Conservation (phyloP, 306 rosid genomes). For the Hippophae tibetana region DNA sequence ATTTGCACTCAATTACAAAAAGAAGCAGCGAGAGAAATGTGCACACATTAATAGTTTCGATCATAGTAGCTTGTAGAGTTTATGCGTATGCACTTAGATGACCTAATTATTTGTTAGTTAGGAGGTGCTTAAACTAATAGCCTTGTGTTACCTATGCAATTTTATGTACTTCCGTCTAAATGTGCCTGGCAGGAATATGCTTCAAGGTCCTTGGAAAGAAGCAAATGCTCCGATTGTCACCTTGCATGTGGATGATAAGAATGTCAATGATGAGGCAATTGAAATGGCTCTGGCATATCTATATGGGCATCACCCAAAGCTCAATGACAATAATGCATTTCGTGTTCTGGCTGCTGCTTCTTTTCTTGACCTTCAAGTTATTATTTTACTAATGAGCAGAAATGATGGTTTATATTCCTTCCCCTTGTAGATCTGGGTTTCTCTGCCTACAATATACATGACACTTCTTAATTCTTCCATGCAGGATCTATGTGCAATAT, state of each 20-base stretch:
- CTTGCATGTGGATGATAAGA: conserved; percentile 76
- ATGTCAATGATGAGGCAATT: conserved; percentile 81
- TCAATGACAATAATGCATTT: conserved; percentile 75
- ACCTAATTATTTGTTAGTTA: background rate
- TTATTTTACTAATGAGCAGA: conserved; percentile 3
- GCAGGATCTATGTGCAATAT: conserved; percentile 92
- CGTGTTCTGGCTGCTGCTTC: conserved; percentile 97
- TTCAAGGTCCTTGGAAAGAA: conserved; percentile 99
- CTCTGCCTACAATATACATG: background rate
- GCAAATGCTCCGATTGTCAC: conserved; percentile 69
- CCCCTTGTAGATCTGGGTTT: no score
- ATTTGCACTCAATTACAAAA: no score
- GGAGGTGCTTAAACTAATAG: background rate
- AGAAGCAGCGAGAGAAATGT: background rate
- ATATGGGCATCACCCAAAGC: conserved; percentile 93
- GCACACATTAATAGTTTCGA: no score
- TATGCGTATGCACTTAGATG: background rate
- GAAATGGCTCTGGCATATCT: conserved; percentile 83
- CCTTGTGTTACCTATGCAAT: background rate
- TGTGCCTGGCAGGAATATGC: conserved; percentile 68
- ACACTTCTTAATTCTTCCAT: conserved; percentile 5
- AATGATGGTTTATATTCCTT: no score
- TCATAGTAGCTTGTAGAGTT: background rate
- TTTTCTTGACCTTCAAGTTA: conserved; percentile 95
- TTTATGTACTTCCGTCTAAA: conserved; percentile 4